phyloP scores from a whole-genome alignment of 2,329 filamentous ascomycete species.

The Aspergillus sp. region DNA sequence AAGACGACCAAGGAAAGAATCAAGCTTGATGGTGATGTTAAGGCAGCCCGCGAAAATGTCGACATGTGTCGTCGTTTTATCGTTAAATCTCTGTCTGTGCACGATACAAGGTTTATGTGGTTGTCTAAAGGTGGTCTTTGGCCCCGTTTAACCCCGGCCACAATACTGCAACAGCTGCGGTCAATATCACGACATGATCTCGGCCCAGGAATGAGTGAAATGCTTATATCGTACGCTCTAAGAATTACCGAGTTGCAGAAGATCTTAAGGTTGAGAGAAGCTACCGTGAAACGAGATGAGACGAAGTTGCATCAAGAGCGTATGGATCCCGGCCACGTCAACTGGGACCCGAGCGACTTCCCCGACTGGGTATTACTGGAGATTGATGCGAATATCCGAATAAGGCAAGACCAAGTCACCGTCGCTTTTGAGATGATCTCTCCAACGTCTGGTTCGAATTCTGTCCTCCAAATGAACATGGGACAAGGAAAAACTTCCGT shows the following conservation, averaged over 20 bases:
- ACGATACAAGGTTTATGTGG: slow-evolving; percentile 38
- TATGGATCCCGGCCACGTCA: slow-evolving; percentile 51
- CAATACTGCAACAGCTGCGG: slow-evolving; percentile 47
- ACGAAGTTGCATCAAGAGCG: slow-evolving; percentile 45
- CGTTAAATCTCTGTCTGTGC: slow-evolving; percentile 17
- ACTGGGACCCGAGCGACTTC: slow-evolving; percentile 56
- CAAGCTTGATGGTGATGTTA: slow-evolving; percentile 17
- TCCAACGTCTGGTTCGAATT: slow-evolving; percentile 54
- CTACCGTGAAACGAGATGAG: slow-evolving; percentile 27
- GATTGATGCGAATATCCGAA: slow-evolving; percentile 63
- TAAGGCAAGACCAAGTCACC: slow-evolving; percentile 61
- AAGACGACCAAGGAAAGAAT: neutral
- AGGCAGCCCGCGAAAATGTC: slow-evolving; percentile 20
- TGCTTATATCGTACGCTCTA: slow-evolving; percentile 41
- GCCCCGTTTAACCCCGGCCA: slow-evolving; percentile 41
- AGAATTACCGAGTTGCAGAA: slow-evolving; percentile 45
- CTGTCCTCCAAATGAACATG: slow-evolving; percentile 68
- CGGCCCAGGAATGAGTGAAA: slow-evolving; percentile 34
- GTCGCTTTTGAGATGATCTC: slow-evolving; percentile 62
- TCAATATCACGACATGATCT: slow-evolving; percentile 31
- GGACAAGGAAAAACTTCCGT: slow-evolving; percentile 69
- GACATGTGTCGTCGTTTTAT: slow-evolving; percentile 14
- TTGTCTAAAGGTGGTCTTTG: slow-evolving; percentile 40
- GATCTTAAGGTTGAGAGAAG: slow-evolving; percentile 44
- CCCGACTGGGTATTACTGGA: slow-evolving; percentile 68